These are phyloP conservation scores for Urochloa ruziziensis DNA, from an alignment of 176 grass and related monocot species.

Conservation along the genomic window DNA sequence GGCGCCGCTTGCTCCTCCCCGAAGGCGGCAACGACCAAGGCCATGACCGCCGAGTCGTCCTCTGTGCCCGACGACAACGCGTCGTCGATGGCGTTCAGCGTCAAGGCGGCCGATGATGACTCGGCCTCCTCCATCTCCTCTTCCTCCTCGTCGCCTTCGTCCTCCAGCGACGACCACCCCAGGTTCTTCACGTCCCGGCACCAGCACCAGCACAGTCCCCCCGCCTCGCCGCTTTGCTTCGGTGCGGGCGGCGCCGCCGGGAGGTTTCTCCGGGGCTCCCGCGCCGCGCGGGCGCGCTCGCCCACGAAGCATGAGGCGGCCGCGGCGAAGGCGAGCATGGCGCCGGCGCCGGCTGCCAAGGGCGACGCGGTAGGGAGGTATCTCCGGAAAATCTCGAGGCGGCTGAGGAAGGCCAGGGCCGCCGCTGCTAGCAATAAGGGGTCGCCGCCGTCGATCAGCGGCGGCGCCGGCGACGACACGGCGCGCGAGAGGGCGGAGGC, in stretches of 20 bases:
- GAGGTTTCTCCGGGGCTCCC: neutral
- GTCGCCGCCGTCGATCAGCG: neutral
- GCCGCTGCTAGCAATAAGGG: neutral
- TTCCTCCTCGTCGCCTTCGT: neutral
- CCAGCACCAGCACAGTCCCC: neutral
- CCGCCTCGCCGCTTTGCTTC: neutral
- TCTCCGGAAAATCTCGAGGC: neutral
- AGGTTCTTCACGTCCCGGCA: neutral
- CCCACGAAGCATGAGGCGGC: neutral
- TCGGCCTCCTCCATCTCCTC: neutral
- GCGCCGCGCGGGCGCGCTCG: neutral
- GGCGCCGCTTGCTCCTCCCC: neutral
- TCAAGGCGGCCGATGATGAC: neutral
- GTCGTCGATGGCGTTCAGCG: neutral
- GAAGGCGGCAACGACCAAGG: too few species aligned
- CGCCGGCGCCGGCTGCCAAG: too few species aligned
- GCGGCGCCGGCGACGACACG: neutral
- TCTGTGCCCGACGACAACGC: neutral
- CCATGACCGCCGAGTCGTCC: neutral
- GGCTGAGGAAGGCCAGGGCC: neutral
- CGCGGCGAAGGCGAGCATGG: too few species aligned
- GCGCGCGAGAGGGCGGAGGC: neutral
- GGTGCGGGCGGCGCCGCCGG: neutral
- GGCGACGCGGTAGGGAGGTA: neutral
- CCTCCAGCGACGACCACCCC: neutral